These are phyloP conservation scores for Cucurbita ficifolia DNA, from an alignment of 306 rosid species.

Conservation along the genomic window DNA sequence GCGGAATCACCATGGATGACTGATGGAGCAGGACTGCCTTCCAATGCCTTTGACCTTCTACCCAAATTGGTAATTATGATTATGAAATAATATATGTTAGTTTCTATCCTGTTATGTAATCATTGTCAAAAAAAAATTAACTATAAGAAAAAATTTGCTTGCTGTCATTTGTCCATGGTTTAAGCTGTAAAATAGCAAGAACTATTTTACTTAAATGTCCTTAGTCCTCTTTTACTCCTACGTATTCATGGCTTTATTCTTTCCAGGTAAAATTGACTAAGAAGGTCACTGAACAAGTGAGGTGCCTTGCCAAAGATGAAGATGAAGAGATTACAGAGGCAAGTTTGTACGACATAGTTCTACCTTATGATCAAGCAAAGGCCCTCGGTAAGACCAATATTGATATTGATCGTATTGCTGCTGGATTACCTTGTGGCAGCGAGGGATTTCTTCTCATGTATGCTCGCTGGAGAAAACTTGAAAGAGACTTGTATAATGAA, in stretches of 20 bases:
- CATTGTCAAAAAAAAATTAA: not conserved
- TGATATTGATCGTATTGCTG: slow-evolving; percentile 87
- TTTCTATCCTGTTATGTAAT: not conserved
- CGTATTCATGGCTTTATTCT: slow-evolving; percentile 6
- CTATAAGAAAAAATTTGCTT: not conserved
- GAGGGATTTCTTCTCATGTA: slow-evolving; percentile 96
- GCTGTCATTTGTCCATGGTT: not conserved
- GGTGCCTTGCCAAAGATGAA: slow-evolving; percentile 70
- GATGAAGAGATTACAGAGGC: slow-evolving; percentile 56
- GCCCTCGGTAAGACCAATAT: slow-evolving; percentile 96
- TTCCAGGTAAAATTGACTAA: slow-evolving; percentile 62
- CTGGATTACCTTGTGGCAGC: slow-evolving; percentile 97
- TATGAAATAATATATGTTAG: slow-evolving; percentile 2
- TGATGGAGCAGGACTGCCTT: slow-evolving; percentile 84
- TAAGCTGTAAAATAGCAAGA: not conserved
- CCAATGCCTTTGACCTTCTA: slow-evolving; percentile 71
- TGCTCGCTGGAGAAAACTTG: slow-evolving; percentile 99
- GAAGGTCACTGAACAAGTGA: slow-evolving; percentile 97
- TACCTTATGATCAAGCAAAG: slow-evolving; percentile 95
- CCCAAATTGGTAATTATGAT: slow-evolving; percentile 55
- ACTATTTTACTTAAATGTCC: not conserved
- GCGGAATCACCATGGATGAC: slow-evolving; percentile 57
- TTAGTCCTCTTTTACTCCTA: not conserved
- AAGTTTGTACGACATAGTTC: slow-evolving; percentile 55
- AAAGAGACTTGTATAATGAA: slow-evolving; percentile 80